phyloP scores from a whole-genome alignment of 164 flowering plant species.

The Umbellularia californica region DNA sequence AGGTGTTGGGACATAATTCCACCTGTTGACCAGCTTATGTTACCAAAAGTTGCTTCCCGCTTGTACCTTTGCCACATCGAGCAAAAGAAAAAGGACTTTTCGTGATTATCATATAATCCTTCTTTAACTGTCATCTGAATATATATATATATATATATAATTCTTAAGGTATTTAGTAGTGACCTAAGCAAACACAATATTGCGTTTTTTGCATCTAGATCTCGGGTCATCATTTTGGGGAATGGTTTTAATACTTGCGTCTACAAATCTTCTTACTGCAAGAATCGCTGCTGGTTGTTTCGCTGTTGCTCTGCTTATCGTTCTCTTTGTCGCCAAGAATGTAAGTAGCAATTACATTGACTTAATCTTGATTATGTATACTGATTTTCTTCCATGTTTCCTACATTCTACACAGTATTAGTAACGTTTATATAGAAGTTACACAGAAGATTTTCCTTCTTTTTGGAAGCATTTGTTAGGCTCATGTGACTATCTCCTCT shows the following conservation, averaged over 20 bases:
- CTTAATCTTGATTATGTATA: neutral
- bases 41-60: neutral
- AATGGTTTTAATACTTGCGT: slow-evolving; percentile 85
- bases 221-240: slow-evolving; percentile 99
- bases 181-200: neutral
- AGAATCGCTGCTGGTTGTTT: slow-evolving; percentile 94
- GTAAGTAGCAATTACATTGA: slow-evolving; percentile 37
- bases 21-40: neutral
- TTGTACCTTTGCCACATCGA: neutral
- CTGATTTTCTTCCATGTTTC: neutral
- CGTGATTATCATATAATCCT: neutral
- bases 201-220: slow-evolving; percentile 43
- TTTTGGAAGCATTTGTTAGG: neutral
- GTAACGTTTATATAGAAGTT: neutral
- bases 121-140: neutral
- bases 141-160: no score
- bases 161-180: neutral
- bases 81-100: neutral
- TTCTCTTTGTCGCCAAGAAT: slow-evolving; percentile 87
- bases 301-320: slow-evolving; percentile 63
- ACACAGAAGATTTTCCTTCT: neutral
- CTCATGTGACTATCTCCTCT: neutral
- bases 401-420: neutral
- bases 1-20: neutral
- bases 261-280: slow-evolving; percentile 80